Evolutionary conservation across 306 rosid species (phyloP), one percentile per base, ranked within the genome.

Genomic region (Sesbania bispinosa): DNA sequence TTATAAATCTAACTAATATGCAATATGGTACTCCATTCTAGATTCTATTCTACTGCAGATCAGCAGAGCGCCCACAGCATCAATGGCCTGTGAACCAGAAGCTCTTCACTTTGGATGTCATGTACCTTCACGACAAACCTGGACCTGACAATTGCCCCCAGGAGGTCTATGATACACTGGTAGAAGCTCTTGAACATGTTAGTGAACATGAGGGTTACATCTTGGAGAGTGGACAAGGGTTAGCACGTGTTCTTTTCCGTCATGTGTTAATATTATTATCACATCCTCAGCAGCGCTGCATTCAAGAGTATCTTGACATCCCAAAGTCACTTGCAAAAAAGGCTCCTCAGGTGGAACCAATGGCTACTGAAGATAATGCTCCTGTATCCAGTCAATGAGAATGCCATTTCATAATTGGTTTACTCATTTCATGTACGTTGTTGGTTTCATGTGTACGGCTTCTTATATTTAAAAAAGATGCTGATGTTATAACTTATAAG

Each of bases 41-140:
- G 99, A 71, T 94, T 80, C 92, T 94, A 53, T 79, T 94, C 52
- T 94, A 94, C 84, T 94, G 97, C 77, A 85, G 99, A 83, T 90
- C 99, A 73, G 69, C 92, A 0, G 41, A 73, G 38, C 83, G 69
- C 2, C 99, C 97, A 0, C 86, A 82, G 23, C 89, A 94, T 74
- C 94, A 90, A 45, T 94, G 92, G 92, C 87, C 95, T 1, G 74
- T 79, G 65, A 89, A 83, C 79, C 94, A 86, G 81, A 94, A 85
- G 81, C 58, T 79, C 32, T 94, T 89, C 84, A 90, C 96, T 26
- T 72, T 94, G 62, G 99, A 94, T 86, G 97, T 94, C 38, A 71
- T 91, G 69, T 94, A 94, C 83, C 96, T 94, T 73, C 99, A 91
- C 24, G 99, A 89, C 82, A 94, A 94, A 81, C 99, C 99, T 23